A percentile compares a stretch with the other conserved stretches of the same genome.
These are phyloP conservation scores for Salvia miltiorrhiza DNA, from an alignment of 257 asterid genomes.

Conservation along the genomic window DNA sequence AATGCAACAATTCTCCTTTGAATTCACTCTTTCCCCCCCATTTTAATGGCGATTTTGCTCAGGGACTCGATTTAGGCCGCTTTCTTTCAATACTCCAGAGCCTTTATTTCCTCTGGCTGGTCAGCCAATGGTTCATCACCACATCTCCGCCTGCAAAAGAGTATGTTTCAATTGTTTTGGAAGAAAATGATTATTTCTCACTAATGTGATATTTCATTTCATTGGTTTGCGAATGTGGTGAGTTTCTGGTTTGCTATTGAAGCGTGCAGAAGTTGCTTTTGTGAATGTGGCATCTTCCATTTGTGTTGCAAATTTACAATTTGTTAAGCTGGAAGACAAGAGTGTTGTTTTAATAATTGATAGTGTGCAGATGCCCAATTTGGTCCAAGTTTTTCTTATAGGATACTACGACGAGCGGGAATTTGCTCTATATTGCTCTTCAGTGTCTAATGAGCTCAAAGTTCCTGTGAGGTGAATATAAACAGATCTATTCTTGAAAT, in stretches of 20 bases:
- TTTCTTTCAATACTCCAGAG: conserved; percentile 72
- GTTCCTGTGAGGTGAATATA: conserved; percentile 73
- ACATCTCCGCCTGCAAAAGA: conserved; percentile 78
- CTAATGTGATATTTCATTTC: conserved; percentile 5
- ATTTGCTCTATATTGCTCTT: conserved; percentile 60
- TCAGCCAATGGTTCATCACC: conserved; percentile 86
- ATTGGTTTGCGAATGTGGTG: not conserved
- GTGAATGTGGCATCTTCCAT: not conserved
- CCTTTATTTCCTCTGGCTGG: conserved; percentile 87
- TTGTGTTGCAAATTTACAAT: not conserved
- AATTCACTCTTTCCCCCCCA: not conserved
- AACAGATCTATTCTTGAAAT: conserved; percentile 16
- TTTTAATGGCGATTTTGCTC: conserved; percentile 11
- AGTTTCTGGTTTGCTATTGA: not conserved
- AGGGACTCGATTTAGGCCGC: conserved; percentile 86
- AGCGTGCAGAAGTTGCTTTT: not conserved
- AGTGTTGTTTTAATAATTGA: conserved; percentile 18
- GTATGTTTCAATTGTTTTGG: conserved; percentile 28
- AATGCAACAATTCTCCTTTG: not conserved
- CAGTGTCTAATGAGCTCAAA: conserved; percentile 73
- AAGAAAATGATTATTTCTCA: not conserved
- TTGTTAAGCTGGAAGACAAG: conserved; percentile 17
- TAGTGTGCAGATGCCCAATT: conserved; percentile 60
- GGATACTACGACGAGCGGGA: conserved; percentile 81
- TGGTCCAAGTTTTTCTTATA: conserved; percentile 63